Evolutionary conservation across 139 green algal genomes (phyloP), one percentile per base, ranked within the genome.

Genomic region (Deuterostichococcus epilithicus): DNA sequence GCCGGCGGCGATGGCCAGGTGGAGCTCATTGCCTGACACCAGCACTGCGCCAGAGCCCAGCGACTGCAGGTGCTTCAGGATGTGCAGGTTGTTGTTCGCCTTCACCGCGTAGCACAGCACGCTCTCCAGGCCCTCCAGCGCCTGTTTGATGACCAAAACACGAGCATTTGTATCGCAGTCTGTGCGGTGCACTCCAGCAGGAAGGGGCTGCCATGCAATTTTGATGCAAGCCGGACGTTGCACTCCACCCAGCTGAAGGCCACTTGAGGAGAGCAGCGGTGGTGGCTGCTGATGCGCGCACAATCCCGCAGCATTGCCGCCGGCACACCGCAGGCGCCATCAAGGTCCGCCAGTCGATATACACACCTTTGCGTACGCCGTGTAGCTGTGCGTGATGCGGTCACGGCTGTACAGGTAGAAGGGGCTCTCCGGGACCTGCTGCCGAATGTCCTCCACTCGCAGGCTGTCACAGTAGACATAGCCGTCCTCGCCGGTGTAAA

Each of bases 51-150:
- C 83, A 93, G 89, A 37, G 89, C 95, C 66, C 84, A 92, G 73
- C 52, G 78, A 78, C 76, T 87, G 76, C 67, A 97, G 86, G 77
- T 95, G 86, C 82, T 93, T 83, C 87, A 98, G 88, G 76, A 99
- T 92, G 36, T 88, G 82, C 30, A 98, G 74, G 86, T 99, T 99
- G 89, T 98, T 99, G 89, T 99, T 99, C 60, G 94, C 90, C 86
- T 99, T 99, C 60, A 99, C 88, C 0, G 95, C 95, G 76, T 99
- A 99, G 37, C 95, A 94, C 37, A 98, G 93, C 78, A 98, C 94
- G 42, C 80, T 89, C 63, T 93, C 82, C 45, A 99, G 80, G 15
- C 91, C 95, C 72, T 91, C 72, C 58, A 99, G 83, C 10, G 95
- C 95, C 30, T 86, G 75, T 73, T 87, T 84, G 20, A 65, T n/a